phyloP scores from a whole-genome alignment of 768 basidiomycete genomes.

The Kwoniella dejecticola region DNA sequence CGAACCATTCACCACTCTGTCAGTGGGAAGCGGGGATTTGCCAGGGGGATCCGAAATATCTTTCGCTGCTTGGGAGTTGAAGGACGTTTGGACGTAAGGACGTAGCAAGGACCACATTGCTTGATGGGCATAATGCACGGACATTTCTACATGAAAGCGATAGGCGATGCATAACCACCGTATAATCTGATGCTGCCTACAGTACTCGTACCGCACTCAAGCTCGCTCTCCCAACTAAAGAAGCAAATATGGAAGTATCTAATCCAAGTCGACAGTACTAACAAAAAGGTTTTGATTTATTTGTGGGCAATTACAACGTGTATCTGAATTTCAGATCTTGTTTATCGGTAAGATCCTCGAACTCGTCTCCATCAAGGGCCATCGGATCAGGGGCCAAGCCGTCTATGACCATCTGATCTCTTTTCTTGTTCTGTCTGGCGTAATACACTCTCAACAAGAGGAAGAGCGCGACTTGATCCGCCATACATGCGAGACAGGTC shows the following conservation, averaged over 20 bases:
- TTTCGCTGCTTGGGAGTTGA: slow-evolving; percentile 9
- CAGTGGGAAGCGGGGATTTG: slow-evolving; percentile 14
- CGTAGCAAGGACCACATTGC: not conserved
- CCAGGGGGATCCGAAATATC: slow-evolving; percentile 22
- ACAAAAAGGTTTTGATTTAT: no score
- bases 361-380: not conserved
- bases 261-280: no score
- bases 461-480: slow-evolving; percentile 7
- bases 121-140: no score
- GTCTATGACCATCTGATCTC: not conserved
- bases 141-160: no score
- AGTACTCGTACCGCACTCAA: no score
- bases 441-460: slow-evolving; percentile 7
- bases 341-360: slow-evolving; percentile 12
- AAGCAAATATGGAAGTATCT: no score
- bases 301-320: not conserved
- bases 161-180: no score
- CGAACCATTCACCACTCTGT: slow-evolving; percentile 18
- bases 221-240: no score
- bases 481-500: slow-evolving; percentile 16
- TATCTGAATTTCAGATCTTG: slow-evolving; percentile 15
- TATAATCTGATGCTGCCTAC: no score
- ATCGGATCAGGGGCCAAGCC: slow-evolving; percentile 4
- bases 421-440: not conserved
- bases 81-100: slow-evolving; percentile 16